Conservation (phyloP, 1,139 yeast species). For the Diutina sp. region DNA sequence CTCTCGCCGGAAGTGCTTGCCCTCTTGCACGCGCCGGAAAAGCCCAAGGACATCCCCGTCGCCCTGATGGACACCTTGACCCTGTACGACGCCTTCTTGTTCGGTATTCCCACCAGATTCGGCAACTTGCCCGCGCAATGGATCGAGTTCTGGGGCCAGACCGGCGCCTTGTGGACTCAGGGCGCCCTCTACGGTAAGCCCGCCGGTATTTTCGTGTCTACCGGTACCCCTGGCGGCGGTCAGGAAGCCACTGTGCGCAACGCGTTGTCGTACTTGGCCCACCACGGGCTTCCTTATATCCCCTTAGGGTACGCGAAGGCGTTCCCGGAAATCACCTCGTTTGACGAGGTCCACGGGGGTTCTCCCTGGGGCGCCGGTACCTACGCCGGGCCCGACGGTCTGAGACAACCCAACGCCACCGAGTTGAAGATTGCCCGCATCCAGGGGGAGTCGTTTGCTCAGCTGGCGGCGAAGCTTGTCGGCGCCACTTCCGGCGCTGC, state of each 20-base stretch:
- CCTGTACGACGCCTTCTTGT: conserved; percentile 7
- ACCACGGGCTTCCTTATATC: conserved; percentile 8
- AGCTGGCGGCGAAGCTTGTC: conserved; percentile 6
- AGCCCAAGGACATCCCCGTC: conserved; percentile 6
- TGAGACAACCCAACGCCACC: conserved; percentile 6
- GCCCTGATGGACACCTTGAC: conserved; percentile 6
- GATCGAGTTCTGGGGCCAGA: conserved; percentile 7
- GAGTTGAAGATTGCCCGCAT: conserved; percentile 7
- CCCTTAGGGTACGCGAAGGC: conserved; percentile 8
- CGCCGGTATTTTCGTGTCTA: conserved; percentile 6
- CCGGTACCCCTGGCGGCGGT: conserved; percentile 11
- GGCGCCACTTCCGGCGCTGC: not conserved
- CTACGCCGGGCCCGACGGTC: conserved; percentile 7
- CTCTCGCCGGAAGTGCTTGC: conserved; percentile 49
- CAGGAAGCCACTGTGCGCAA: conserved; percentile 8
- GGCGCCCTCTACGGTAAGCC: conserved; percentile 9
- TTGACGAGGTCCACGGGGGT: conserved; percentile 8
- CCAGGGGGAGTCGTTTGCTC: conserved; percentile 21
- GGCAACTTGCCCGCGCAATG: conserved; percentile 8
- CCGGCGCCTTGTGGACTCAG: conserved; percentile 8
- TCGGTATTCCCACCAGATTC: conserved; percentile 9
- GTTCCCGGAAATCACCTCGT: conserved; percentile 6
- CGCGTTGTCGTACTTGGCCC: conserved; percentile 7
- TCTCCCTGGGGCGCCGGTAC: conserved; percentile 8
- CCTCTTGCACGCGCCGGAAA: conserved; percentile 32